phyloP scores from a whole-genome alignment of 768 basidiomycete species.

The Tricholoma matsutake region DNA sequence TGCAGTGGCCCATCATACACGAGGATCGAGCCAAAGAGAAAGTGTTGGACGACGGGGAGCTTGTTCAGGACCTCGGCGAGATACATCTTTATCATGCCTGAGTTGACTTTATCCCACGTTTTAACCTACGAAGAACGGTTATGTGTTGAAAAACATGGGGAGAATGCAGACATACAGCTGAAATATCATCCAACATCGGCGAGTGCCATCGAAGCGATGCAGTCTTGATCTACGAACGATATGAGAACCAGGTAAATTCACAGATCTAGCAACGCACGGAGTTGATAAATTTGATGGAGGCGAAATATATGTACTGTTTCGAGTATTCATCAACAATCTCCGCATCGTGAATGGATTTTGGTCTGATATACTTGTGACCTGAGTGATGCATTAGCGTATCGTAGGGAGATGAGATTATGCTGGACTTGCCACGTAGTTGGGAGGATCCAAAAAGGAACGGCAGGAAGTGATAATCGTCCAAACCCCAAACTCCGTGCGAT shows the following conservation, averaged over 20 bases:
- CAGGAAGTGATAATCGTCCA: slow-evolving; percentile 96
- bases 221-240: slow-evolving; percentile 73
- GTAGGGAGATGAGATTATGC: not conserved
- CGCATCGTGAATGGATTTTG: slow-evolving; percentile 87
- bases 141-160: not conserved
- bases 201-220: slow-evolving; percentile 97
- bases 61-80: slow-evolving; percentile 92
- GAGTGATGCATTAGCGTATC: not conserved
- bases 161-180: slow-evolving; percentile 48
- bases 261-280: slow-evolving; percentile 47
- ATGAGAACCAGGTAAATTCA: not conserved
- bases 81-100: slow-evolving; percentile 98
- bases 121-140: slow-evolving; percentile 51
- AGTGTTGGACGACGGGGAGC: slow-evolving; percentile 94
- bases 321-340: slow-evolving; percentile 92
- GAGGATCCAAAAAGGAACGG: slow-evolving; percentile 87
- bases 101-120: slow-evolving; percentile 95
- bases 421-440: slow-evolving; percentile 57
- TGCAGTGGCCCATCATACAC: slow-evolving; percentile 59
- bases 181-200: slow-evolving; percentile 98
- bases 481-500: slow-evolving; percentile 98
- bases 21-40: slow-evolving; percentile 85
- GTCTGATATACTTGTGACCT: slow-evolving; percentile 89
- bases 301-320: slow-evolving; percentile 94
- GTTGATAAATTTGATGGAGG: slow-evolving; percentile 94